phyloP scores from a whole-genome alignment of 2,329 filamentous ascomycete species.

The Dactylellina leptospora region DNA sequence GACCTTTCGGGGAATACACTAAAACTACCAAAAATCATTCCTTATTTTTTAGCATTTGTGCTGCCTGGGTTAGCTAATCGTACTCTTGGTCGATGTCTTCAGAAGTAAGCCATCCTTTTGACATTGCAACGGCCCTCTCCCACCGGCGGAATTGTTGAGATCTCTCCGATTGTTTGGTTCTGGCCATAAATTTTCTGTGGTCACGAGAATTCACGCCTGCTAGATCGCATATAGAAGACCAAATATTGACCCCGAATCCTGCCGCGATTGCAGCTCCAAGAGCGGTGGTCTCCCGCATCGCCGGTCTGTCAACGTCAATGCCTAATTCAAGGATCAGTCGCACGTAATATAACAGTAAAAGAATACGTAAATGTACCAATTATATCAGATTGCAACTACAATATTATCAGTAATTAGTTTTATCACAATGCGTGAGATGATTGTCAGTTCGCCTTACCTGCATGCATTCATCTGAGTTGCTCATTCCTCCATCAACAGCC shows the following conservation, averaged over 20 bases:
- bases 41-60: too few relatives aligned
- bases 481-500: conserved; percentile 88
- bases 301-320: conserved; percentile 82
- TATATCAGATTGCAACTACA: conserved; percentile 81
- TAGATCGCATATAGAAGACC: conserved; percentile 26
- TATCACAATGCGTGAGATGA: conserved; percentile 54
- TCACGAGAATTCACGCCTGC: conserved; percentile 27
- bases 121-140: conserved; percentile 45
- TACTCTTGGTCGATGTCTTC: conserved; percentile 50
- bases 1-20: too few relatives aligned
- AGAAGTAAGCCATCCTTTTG: conserved; percentile 44
- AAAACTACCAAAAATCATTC: too few relatives aligned
- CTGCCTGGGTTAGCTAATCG: background rate
- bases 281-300: conserved; percentile 90
- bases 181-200: conserved; percentile 26
- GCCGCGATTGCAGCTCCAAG: conserved; percentile 89
- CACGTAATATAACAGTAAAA: background rate
- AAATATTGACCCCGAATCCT: conserved; percentile 66
- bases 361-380: conserved; percentile 63
- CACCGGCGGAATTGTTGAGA: conserved; percentile 29
- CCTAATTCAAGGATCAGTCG: conserved; percentile 57
- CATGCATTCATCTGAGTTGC: conserved; percentile 88
- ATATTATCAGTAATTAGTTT: background rate
- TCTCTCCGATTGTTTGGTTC: conserved; percentile 12
- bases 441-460: conserved; percentile 64